Percentiles rank a stretch among this genome's conserved stretches.
Evolutionary conservation across 2,329 filamentous ascomycete species (phyloP).

Genomic region (Microdochium trichocladiopsis): DNA sequence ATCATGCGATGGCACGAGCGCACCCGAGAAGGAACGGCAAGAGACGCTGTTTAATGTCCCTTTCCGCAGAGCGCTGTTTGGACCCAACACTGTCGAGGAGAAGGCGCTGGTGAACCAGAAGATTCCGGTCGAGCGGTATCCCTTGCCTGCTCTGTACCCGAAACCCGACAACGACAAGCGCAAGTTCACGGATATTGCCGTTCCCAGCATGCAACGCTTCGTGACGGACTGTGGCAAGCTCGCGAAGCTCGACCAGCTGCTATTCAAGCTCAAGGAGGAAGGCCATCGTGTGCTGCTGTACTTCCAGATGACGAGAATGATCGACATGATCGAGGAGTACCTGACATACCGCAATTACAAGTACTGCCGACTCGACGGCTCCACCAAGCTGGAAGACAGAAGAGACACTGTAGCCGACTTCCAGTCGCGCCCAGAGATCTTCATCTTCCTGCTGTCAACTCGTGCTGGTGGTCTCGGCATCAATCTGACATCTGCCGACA

Average conservation of each 20-base stretch:
- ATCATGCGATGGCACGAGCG: conserved; percentile 61
- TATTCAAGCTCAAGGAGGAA: conserved; percentile 84
- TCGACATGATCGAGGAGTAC: conserved; percentile 98
- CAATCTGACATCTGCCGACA: conserved; percentile 93
- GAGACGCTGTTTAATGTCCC: conserved; percentile 70
- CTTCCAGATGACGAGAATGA: conserved; percentile 99
- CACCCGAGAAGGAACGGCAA: conserved; percentile 57
- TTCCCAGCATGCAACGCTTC: conserved; percentile 95
- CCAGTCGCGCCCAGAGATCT: conserved; percentile 89
- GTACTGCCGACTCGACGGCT: conserved; percentile 93
- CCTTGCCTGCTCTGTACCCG: conserved; percentile 62
- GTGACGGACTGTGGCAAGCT: conserved; percentile 97
- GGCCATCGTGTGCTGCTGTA: conserved; percentile 92
- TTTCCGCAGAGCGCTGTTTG: conserved; percentile 71
- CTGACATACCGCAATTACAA: conserved; percentile 98
- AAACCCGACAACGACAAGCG: conserved; percentile 73
- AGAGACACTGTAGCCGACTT: conserved; percentile 95
- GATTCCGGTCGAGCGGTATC: conserved; percentile 57
- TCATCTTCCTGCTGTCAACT: conserved; percentile 93
- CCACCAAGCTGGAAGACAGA: conserved; percentile 93
- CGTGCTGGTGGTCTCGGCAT: conserved; percentile 97
- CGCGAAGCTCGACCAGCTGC: conserved; percentile 78
- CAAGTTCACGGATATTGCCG: conserved; percentile 82
- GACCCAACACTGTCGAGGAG: conserved; percentile 58
- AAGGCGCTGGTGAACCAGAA: conserved; percentile 67